Evolutionary conservation across 768 basidiomycete species (phyloP), one percentile per base, ranked within the genome.

Genomic region (Suillus occidentalis): DNA sequence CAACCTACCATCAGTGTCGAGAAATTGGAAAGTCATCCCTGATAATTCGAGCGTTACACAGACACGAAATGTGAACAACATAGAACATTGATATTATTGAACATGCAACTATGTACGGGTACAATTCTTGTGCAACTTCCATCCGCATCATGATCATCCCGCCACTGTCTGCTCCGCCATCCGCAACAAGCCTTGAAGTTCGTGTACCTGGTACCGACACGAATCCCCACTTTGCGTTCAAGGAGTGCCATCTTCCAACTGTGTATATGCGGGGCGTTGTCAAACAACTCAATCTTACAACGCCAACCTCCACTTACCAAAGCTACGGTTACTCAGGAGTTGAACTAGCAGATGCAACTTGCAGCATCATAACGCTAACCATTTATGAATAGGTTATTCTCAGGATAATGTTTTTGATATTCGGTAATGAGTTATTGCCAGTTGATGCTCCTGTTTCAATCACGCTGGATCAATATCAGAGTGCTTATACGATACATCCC

Each of bases 121-220:
- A 96, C 74, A 97, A 99, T 77, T 95, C 93, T 22, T 91, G 97
- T 42, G 90, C 89, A 0, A 95, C 95, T 13, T 94, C 94, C 12
- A 86, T 99, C 58, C 89, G 97, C 52, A 31, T 31, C 31, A 31
- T 31, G 31, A 91, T 99, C 69, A 89, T 99, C 71, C 89, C 91
- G 0, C 95, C 97, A 2, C 97, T 97, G 1, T 89, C 91, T 6
- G 90, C 89, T n/a, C 85, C 91, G 3, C 84, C 85, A 9, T 75
- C 86, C 4, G 94, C 92, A 3, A 98, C 97, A 2, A 84, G 31
- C 31, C 4, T 99, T 71, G 97, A 99, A 80, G 80, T 99, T 16
- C 90, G 97, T 62, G 87, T 99, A 20, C 96, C 97, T 1, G 97
- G 97, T 31, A 97, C 97, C 45, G 97, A 99, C 72, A 94, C 97